Evolutionary conservation across 495 filamentous ascomycete species (phyloP).

Genomic region (Penicillium desertorum): DNA sequence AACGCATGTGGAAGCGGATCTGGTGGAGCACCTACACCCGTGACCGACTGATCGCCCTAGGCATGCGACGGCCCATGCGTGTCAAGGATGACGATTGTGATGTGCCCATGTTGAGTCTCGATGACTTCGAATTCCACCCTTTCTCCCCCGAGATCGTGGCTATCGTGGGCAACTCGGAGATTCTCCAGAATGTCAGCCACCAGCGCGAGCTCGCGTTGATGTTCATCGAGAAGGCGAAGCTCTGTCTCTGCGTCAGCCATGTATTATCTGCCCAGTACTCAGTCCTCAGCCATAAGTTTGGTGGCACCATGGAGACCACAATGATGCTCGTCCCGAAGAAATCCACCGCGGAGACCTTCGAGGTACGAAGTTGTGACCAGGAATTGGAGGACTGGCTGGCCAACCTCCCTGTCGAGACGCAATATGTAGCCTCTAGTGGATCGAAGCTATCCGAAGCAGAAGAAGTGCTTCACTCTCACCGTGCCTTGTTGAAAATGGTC

Average conservation of each 20-base stretch:
- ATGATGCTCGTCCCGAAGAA: slow-evolving; percentile 92
- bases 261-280: slow-evolving; percentile 86
- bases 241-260: slow-evolving; percentile 81
- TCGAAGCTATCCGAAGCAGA: slow-evolving; percentile 49
- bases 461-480: slow-evolving; percentile 66
- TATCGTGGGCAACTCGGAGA: slow-evolving; percentile 63
- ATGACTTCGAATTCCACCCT: slow-evolving; percentile 76
- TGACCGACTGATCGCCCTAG: slow-evolving; percentile 81
- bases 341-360: slow-evolving; percentile 69
- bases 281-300: slow-evolving; percentile 77
- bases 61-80: slow-evolving; percentile 83
- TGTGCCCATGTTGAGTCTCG: slow-evolving; percentile 78
- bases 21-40: slow-evolving; percentile 96
- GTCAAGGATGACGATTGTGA: slow-evolving; percentile 90
- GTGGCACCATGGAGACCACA: slow-evolving; percentile 71
- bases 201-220: slow-evolving; percentile 75
- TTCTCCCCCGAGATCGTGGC: slow-evolving; percentile 63
- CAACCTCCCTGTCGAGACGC: slow-evolving; percentile 65
- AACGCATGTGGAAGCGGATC: slow-evolving; percentile 82
- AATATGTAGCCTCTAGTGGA: slow-evolving; percentile 52
- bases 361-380: slow-evolving; percentile 69
- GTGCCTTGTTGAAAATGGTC: slow-evolving; percentile 81
- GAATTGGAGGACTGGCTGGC: slow-evolving; percentile 72
- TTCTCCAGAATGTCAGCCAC: slow-evolving; percentile 61
- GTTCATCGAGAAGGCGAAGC: slow-evolving; percentile 88